Evolutionary conservation across 257 asterid species (phyloP).

Genomic region (Salvia rosmarinus): DNA sequence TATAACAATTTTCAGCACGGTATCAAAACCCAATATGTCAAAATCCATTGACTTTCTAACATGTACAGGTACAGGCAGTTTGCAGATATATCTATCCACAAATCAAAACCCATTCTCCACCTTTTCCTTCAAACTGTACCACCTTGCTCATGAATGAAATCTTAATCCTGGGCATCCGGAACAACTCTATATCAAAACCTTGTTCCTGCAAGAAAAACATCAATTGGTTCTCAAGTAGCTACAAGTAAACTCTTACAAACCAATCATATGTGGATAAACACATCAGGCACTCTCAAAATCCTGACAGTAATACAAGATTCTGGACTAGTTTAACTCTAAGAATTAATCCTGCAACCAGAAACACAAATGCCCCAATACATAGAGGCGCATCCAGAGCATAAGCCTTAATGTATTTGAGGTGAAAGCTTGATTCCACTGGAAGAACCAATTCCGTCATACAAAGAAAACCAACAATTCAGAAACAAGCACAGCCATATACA

Average conservation of each 20-base stretch:
- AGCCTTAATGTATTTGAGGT: background rate
- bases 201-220: constrained; percentile 64
- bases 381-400: background rate
- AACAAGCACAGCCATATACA: constrained; percentile 20
- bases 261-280: background rate
- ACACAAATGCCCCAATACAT: background rate
- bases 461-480: constrained; percentile 23
- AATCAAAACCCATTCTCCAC: constrained; percentile 21
- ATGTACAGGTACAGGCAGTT: constrained; percentile 42
- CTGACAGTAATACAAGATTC: background rate
- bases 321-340: constrained; percentile 1
- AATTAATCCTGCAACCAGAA: constrained; percentile 14
- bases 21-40: constrained; percentile 28
- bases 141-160: constrained; percentile 33
- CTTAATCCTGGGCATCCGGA: constrained; percentile 26
- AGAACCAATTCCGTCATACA: constrained; percentile 19
- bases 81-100: constrained; percentile 21
- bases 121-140: constrained; percentile 36
- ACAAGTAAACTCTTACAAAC: constrained; percentile 13
- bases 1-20: constrained; percentile 22
- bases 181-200: constrained; percentile 76
- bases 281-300: constrained; percentile 16
- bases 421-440: constrained; percentile 13
- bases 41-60: constrained; percentile 30
- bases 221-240: constrained; percentile 18